Base-by-base conservation (phyloP, 495 filamentous ascomycete species). In the Xanthoparmelia taractica region DNA sequence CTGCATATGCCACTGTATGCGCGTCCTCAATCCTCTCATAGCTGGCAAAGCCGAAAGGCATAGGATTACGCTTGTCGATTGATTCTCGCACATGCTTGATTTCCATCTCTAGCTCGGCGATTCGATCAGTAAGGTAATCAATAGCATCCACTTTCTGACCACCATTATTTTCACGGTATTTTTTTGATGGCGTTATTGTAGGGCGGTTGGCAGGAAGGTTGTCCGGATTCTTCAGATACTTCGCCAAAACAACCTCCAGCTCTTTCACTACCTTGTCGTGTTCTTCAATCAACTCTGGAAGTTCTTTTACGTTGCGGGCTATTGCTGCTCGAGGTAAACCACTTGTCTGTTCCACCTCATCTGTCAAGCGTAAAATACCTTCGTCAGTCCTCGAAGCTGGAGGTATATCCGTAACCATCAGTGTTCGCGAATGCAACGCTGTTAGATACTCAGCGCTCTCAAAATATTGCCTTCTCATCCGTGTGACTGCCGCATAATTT, bases 351-450 rank as follows among this genome's bases (percentile, higher is more conserved):
- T 85, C 87, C 50, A 91, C 80, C 50, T 82, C 74, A 59, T 95
- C 91, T 45, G 87, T 89, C 47, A 97, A 79, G 65, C 84, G 80
- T 61, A 91, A 78, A 63, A 98, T 85, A 18, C 94, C 94, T 72
- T 96, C 92, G 72, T 97, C 92, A 2, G 85, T 87, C 31, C 89
- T 78, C 36, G 81, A 79, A 6, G 82, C 79, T 43, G 80, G 81
- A 12, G 93, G 91, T 58, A 98, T 86, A 76, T 96, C 88, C 50
- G 89, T 94, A 59, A 98, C 85, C 87, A 98, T 93, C 68, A 98
- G 74, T 2, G 92, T 97, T 63, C 95, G 81, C 8, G 95, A 85
- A 73, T 96, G 91, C 59, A 97, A 76, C 73, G 91, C 95, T 47
- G 81, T 80, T 73, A 95, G 87, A 68, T 97, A 98, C 40, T 97